Conservation (phyloP, 1,139 yeast species). For the Magnusiomyces ingens region DNA sequence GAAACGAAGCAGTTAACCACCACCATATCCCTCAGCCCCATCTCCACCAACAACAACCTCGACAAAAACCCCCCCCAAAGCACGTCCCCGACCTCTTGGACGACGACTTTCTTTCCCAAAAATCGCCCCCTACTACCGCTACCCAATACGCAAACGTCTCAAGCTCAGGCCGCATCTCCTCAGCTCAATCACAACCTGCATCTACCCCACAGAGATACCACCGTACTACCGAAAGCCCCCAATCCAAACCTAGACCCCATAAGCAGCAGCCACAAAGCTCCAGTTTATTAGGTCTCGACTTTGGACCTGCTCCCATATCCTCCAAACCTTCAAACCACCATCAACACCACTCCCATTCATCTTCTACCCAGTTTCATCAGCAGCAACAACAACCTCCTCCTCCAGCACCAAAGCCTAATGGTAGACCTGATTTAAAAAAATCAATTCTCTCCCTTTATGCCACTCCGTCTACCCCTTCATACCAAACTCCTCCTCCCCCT, state of each 20-base stretch:
- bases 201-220: conserved; percentile 3
- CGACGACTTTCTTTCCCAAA: conserved; percentile 9
- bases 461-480: conserved; percentile 40
- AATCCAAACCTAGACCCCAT: not conserved
- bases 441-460: conserved; percentile 86
- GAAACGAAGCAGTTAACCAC: conserved; percentile 4
- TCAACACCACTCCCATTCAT: conserved; percentile 17
- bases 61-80: conserved; percentile 13
- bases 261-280: not conserved
- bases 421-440: conserved; percentile 77
- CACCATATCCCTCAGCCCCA: not conserved
- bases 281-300: conserved; percentile 14
- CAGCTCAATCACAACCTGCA: not conserved
- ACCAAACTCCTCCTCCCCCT: conserved; percentile 6
- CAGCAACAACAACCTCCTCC: conserved; percentile 17
- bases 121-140: conserved; percentile 10
- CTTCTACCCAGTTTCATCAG: conserved; percentile 20
- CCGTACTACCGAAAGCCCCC: not conserved
- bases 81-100: conserved; percentile 20
- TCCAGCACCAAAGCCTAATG: conserved; percentile 20
- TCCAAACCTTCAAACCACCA: conserved; percentile 4
- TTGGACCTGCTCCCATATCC: conserved; percentile 15
- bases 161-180: conserved; percentile 5
- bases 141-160: conserved; percentile 10
- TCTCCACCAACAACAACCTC: conserved; percentile 1